Base-by-base conservation (phyloP, 139 green algal genomes). In the Marvania coccoides region DNA sequence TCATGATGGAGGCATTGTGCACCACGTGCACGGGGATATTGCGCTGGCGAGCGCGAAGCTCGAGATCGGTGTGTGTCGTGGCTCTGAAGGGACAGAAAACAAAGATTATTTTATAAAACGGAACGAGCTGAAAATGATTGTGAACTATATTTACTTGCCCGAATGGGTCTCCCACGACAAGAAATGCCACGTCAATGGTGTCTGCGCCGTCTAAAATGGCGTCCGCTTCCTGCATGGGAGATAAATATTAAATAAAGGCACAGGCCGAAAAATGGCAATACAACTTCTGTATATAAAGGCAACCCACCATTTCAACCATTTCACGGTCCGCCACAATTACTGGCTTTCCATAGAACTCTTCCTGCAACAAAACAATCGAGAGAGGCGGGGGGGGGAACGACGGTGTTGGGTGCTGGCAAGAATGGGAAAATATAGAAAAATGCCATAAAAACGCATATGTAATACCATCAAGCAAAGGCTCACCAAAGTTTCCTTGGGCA, bases 1-100 rank as follows among this genome's bases (percentile, higher is more conserved):
- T 99, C 81, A 99, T 92, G 46, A 99, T 91, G 36, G 80, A 93
- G 7, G 94, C 94, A 62, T 99, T 99, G 87, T 99, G 94, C 10
- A 99, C 78, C 23, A 94, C 82, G n/a, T 53, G 42, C 37, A 98
- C 90, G 1, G 75, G 67, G 38, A 98, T 91, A 35, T 81, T 81
- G 30, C 60, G 24, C 65, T 86, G 58, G 1, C 75, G 70, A 0
- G 94, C 94, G 2, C 94, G 69, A 30, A 98, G 65, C 65, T 95
- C 76, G 42, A 99, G 73, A 76, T 99, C 94, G 5, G 85, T 89
- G 75, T 98, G 92, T 26, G 92, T 98, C n/a, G 92, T 98, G 12
- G 92, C 92, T 4, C 84, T 90, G 79, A 35, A 60, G 31, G 14
- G 37, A 31, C 37, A 13, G 55, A n/a, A 36, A 33, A 36, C 14